Evolutionary conservation across 306 rosid genomes (phyloP).

Genomic region (Canavalia gladiata): DNA sequence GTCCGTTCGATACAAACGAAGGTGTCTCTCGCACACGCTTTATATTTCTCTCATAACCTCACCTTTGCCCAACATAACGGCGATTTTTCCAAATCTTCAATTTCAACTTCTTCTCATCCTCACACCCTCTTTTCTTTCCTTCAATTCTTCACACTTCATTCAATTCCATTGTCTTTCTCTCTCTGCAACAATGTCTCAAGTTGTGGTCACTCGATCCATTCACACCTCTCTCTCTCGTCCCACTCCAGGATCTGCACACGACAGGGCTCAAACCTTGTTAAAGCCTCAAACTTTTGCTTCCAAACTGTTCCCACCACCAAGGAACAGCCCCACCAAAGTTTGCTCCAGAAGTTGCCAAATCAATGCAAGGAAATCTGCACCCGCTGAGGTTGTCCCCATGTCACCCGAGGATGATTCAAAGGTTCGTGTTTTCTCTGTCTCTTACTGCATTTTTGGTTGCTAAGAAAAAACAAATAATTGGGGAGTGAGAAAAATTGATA

Average conservation of each 20-base stretch:
- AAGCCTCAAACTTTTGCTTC: slow-evolving; percentile 61
- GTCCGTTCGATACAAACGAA: slow-evolving; percentile 71
- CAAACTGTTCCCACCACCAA: slow-evolving; percentile 38
- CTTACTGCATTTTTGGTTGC: slow-evolving; percentile 3
- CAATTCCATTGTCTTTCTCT: slow-evolving; percentile 33
- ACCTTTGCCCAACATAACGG: slow-evolving; percentile 58
- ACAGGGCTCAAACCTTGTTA: slow-evolving; percentile 51
- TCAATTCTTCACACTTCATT: background rate
- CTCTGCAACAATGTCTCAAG: slow-evolving; percentile 70
- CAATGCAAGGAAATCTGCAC: slow-evolving; percentile 65
- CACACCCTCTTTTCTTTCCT: background rate
- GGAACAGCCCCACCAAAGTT: slow-evolving; percentile 41
- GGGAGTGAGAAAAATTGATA: background rate
- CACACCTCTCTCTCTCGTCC: slow-evolving; percentile 65
- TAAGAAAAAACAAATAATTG: background rate
- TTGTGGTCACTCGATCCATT: slow-evolving; percentile 71
- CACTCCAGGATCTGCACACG: slow-evolving; percentile 59
- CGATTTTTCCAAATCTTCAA: slow-evolving; percentile 60
- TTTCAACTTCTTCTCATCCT: background rate
- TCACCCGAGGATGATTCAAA: slow-evolving; percentile 75
- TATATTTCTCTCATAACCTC: slow-evolving; percentile 30
- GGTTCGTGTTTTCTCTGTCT: slow-evolving; percentile 57
- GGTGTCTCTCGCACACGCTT: slow-evolving; percentile 3
- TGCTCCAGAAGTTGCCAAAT: slow-evolving; percentile 46
- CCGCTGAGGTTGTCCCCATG: slow-evolving; percentile 73